Evolutionary conservation across 441 rosid genomes (phyloP).

Genomic region (Lepidium campestre): DNA sequence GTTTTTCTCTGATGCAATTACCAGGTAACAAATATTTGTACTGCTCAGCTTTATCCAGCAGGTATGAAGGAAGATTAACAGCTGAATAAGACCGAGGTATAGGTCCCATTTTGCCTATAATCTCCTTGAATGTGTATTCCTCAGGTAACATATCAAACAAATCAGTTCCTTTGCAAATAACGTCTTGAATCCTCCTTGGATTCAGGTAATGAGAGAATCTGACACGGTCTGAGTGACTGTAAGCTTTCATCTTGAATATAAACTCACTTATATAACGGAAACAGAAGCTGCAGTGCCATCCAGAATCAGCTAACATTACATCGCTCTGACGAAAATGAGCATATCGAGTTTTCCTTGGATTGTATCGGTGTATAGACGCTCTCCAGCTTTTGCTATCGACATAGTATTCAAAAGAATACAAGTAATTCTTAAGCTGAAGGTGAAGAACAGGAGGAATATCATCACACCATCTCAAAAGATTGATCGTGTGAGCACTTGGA

Average conservation of each 20-base stretch:
- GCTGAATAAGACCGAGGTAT: conserved; percentile 74
- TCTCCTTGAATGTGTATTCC: conserved; percentile 78
- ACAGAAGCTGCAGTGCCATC: conserved; percentile 98
- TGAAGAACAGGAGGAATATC: conserved; percentile 65
- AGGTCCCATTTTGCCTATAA: conserved; percentile 79
- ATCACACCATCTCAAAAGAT: conserved; percentile 88
- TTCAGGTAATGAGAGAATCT: conserved; percentile 73
- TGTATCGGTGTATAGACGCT: conserved; percentile 70
- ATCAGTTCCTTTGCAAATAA: conserved; percentile 71
- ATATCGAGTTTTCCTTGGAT: conserved; percentile 55
- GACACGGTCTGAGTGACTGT: conserved; percentile 82
- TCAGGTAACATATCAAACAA: conserved; percentile 91
- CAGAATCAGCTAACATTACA: conserved; percentile 59
- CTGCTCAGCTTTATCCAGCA: conserved; percentile 57
- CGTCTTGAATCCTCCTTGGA: conserved; percentile 69
- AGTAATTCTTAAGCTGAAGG: conserved; percentile 67
- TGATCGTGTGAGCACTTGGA: conserved; percentile 83
- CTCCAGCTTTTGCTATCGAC: conserved; percentile 85
- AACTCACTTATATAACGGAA: conserved; percentile 68
- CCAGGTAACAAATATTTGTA: conserved; percentile 82
- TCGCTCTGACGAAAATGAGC: conserved; percentile 80
- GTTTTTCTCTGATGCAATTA: conserved; percentile 65
- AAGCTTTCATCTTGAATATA: conserved; percentile 91
- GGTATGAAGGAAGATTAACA: conserved; percentile 64
- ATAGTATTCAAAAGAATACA: conserved; percentile 73